Evolutionary conservation across 1,284 basidiomycete genomes (phyloP).

Genomic region (Gomphus bonarii): DNA sequence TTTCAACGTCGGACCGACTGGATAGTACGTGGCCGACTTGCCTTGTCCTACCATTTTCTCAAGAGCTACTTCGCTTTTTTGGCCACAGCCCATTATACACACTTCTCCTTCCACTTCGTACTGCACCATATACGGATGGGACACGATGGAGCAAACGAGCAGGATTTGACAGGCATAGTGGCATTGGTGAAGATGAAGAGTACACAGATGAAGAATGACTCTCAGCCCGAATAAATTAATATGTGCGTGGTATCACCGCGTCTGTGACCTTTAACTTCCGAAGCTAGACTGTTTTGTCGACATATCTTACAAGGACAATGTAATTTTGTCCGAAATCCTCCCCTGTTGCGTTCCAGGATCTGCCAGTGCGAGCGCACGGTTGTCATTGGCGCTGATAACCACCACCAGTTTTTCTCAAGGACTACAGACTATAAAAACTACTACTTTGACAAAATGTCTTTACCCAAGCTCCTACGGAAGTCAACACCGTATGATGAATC

Average conservation of each 20-base stretch:
- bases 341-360: too few species aligned
- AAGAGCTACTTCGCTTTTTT: constrained; percentile 2
- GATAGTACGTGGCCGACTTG: constrained; percentile 62
- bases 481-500: too few species aligned
- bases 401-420: too few species aligned
- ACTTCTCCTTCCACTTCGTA: constrained; percentile 71
- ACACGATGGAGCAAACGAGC: constrained; percentile 66
- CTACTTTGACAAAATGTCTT: too few species aligned
- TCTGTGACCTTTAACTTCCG: neutral
- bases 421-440: too few species aligned
- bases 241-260: neutral
- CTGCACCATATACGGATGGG: constrained; percentile 81
- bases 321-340: too few species aligned
- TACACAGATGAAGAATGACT: constrained; percentile 54
- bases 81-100: constrained; percentile 55
- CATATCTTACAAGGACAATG: too few species aligned
- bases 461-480: too few species aligned
- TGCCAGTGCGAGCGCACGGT: too few species aligned
- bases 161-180: constrained; percentile 50
- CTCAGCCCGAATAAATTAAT: neutral
- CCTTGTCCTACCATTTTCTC: neutral
- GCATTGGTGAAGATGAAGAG: constrained; percentile 56
- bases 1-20: constrained; percentile 76
- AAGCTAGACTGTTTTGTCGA: too few species aligned
- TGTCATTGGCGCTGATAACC: too few species aligned